Evolutionary conservation across 441 rosid genomes (phyloP).

Genomic region (Erysimum pusillum): DNA sequence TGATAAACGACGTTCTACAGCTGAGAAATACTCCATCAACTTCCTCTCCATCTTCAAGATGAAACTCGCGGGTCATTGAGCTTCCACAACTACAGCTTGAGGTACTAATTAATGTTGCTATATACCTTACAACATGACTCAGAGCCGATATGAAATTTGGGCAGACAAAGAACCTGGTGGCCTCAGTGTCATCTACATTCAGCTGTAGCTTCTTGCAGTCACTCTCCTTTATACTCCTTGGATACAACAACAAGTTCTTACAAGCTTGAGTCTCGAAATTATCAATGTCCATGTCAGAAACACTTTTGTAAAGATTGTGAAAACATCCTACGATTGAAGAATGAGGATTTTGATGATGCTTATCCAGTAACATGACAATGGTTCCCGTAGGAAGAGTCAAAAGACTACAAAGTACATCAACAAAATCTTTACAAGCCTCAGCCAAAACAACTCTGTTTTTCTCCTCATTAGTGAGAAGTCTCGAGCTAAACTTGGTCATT

Average conservation of each 20-base stretch:
- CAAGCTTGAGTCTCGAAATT: background rate
- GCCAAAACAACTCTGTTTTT: conserved; percentile 39
- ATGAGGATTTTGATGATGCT: conserved; percentile 13
- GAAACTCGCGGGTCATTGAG: conserved; percentile 3
- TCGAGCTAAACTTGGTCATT: conserved; percentile 38
- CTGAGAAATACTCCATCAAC: conserved; percentile 34
- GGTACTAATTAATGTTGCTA: background rate
- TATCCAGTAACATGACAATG: conserved; percentile 38
- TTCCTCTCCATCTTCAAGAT: conserved; percentile 7
- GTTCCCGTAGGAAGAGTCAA: conserved; percentile 43
- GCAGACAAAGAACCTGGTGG: conserved; percentile 26
- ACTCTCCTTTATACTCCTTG: conserved; percentile 25
- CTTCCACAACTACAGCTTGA: conserved; percentile 22
- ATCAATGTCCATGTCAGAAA: background rate
- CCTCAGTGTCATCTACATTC: conserved; percentile 27
- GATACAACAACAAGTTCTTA: background rate
- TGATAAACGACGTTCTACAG: conserved; percentile 27
- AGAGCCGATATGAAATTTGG: conserved; percentile 3
- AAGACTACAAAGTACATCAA: conserved; percentile 33
- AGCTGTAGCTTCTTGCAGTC: conserved; percentile 27
- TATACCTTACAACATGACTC: conserved; percentile 22
- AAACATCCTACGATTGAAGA: conserved; percentile 40
- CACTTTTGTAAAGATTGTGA: conserved; percentile 26
- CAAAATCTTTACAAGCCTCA: conserved; percentile 41
- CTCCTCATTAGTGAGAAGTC: conserved; percentile 31